These are phyloP conservation scores for Jaminaea rosea DNA, from an alignment of 1,284 basidiomycete genomes.

Conservation along the genomic window DNA sequence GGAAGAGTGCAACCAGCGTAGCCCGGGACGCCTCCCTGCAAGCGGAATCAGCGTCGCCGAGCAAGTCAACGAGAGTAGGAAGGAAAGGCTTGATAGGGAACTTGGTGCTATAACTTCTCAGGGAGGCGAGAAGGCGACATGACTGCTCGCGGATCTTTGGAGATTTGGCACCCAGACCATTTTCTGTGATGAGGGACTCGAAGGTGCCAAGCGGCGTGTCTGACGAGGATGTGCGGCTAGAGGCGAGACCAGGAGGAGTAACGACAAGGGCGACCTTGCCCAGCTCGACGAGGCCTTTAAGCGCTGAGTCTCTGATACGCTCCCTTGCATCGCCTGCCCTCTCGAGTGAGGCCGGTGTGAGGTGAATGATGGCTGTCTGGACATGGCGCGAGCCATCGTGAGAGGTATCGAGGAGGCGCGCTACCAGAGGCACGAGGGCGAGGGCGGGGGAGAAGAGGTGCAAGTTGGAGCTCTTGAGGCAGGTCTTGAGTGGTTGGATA, in stretches of 20 bases:
- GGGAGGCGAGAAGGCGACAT: slow-evolving; percentile 16
- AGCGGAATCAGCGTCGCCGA: slow-evolving; percentile 81
- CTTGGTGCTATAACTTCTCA: slow-evolving; percentile 21
- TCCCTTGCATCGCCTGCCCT: slow-evolving; percentile 70
- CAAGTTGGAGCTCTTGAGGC: slow-evolving; percentile 68
- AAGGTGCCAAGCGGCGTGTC: slow-evolving; percentile 66
- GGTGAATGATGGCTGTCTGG: slow-evolving; percentile 59
- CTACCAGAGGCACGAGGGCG: slow-evolving; percentile 22
- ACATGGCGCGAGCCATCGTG: slow-evolving; percentile 58
- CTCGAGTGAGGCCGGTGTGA: slow-evolving; percentile 66
- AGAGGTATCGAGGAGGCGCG: background rate
- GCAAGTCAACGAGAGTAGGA: slow-evolving; percentile 65
- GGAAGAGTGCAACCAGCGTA: slow-evolving; percentile 74
- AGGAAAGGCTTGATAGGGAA: slow-evolving; percentile 79
- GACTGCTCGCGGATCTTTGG: slow-evolving; percentile 60
- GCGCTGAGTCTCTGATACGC: slow-evolving; percentile 63
- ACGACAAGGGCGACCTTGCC: slow-evolving; percentile 62
- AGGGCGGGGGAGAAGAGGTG: slow-evolving; percentile 53
- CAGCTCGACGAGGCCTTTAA: slow-evolving; percentile 63
- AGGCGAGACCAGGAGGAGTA: slow-evolving; percentile 37
- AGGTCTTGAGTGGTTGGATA: slow-evolving; percentile 56
- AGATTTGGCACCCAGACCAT: slow-evolving; percentile 63
- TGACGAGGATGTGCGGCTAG: slow-evolving; percentile 47
- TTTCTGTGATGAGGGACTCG: slow-evolving; percentile 64
- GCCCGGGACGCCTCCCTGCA: slow-evolving; percentile 76